A percentile compares a stretch with the other conserved stretches of the same genome.
Evolutionary conservation across 768 basidiomycete genomes (phyloP).

Genomic region (Mycena capillaripes): DNA sequence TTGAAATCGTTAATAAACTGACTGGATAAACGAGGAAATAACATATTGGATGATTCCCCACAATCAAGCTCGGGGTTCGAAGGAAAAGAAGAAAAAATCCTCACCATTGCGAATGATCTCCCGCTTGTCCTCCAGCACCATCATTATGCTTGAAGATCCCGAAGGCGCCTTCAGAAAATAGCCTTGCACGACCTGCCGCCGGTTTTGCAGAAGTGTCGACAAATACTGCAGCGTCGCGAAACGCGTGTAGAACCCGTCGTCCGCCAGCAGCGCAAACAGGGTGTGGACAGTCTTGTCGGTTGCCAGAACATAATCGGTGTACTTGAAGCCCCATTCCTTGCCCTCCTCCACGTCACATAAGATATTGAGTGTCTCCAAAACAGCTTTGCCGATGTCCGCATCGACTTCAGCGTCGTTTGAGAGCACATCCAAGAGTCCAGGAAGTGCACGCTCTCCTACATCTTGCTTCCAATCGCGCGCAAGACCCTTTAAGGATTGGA

Average conservation of each 20-base stretch:
- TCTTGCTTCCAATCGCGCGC: slow-evolving; percentile 92
- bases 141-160: slow-evolving; percentile 80
- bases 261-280: slow-evolving; percentile 81
- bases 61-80: too few species aligned
- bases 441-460: slow-evolving; percentile 83
- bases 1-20: not conserved
- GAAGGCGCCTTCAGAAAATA: slow-evolving; percentile 91
- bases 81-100: slow-evolving; percentile 38
- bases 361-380: slow-evolving; percentile 88
- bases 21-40: not conserved
- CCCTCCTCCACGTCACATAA: slow-evolving; percentile 87
- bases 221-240: slow-evolving; percentile 89
- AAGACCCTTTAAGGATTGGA: slow-evolving; percentile 95
- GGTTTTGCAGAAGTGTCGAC: slow-evolving; percentile 83
- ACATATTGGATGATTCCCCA: not conserved
- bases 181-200: slow-evolving; percentile 86
- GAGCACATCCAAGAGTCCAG: slow-evolving; percentile 84
- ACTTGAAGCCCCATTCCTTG: slow-evolving; percentile 85
- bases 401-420: slow-evolving; percentile 93
- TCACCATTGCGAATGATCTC: slow-evolving; percentile 92
- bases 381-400: slow-evolving; percentile 92
- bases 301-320: slow-evolving; percentile 85
- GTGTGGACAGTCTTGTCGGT: slow-evolving; percentile 81
- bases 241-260: slow-evolving; percentile 87
- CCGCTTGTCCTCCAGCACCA: slow-evolving; percentile 84